Base-by-base conservation (phyloP, 2,329 filamentous ascomycete species). In the Torrubiella hemipterigena region DNA sequence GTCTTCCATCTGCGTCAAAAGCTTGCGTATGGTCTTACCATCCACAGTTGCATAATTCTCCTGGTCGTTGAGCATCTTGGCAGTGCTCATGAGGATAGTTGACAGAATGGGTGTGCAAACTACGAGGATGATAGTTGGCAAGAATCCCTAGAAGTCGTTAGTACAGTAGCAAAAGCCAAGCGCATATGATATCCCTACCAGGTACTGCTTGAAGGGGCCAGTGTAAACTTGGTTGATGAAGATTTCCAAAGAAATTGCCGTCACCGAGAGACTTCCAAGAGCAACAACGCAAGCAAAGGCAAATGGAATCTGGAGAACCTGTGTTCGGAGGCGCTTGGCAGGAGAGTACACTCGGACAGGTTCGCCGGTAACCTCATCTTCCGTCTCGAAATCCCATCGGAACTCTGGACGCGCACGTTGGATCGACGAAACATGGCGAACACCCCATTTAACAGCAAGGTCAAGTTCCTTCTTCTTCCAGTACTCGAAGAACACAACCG, bases 381-480 rank as follows among this genome's bases (percentile, higher is more conserved):
- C 73, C 12, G 76, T 61, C 47, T 84, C 77, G 39, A 76, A 75
- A 33, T 94, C 85, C 57, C 82, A 82, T 42, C 73, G 58, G 54
- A 94, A 96, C 45, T 89, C 72, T 21, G 73, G 69, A 28, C 86
- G 71, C 41, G 79, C 81, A 26, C 73, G 73, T 47, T 94, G 83
- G 32, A 95, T 84, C 30, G 65, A 70, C 4, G 82, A 87, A 2
- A 93, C 86, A 6, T 82, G 81, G 30, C 81, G 77, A 4, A 94
- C 86, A 11, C 82, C 81, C 89, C 89, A 96, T 44, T 84, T 74
- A 12, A 94, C 74, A 7, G 80, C 78, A 7, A 96, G 65, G 48
- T 96, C 87, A 2, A 77, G 65, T 54, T 96, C 85, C 52, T 93
- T 84, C 46, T 89, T 81, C 60, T 93, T 94, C 89, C 89, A 96